phyloP scores from a whole-genome alignment of 1,284 basidiomycete species.

The Leccinum pallidistipes region DNA sequence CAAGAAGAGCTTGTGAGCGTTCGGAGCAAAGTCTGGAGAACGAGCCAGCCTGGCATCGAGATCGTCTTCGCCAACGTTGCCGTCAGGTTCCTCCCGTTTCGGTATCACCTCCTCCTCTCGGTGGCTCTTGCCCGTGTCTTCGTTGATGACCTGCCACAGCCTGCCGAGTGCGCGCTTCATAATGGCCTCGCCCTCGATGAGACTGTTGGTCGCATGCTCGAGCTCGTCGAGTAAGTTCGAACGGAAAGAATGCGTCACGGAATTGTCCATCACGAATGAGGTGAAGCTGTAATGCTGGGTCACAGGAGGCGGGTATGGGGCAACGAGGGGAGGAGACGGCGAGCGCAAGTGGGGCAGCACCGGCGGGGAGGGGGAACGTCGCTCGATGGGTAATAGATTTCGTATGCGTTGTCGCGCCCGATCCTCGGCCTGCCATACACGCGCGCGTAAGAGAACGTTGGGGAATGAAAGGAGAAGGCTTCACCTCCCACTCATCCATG shows the following conservation, averaged over 20 bases:
- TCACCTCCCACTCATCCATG: slow-evolving; percentile 82
- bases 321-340: slow-evolving; percentile 56
- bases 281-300: slow-evolving; percentile 69
- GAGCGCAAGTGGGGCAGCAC: slow-evolving; percentile 58
- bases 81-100: slow-evolving; percentile 67
- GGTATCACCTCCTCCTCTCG: slow-evolving; percentile 48
- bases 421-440: slow-evolving; percentile 61
- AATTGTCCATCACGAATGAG: slow-evolving; percentile 81
- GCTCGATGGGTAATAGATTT: slow-evolving; percentile 56
- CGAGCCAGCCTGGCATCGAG: slow-evolving; percentile 51
- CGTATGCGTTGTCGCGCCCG: slow-evolving; percentile 76
- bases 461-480: slow-evolving; percentile 1
- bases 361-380: slow-evolving; percentile 58
- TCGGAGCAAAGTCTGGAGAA: slow-evolving; percentile 63
- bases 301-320: slow-evolving; percentile 69
- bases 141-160: slow-evolving; percentile 76
- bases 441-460: slow-evolving; percentile 12
- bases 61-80: slow-evolving; percentile 50
- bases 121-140: slow-evolving; percentile 50
- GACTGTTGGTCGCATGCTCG: slow-evolving; percentile 72
- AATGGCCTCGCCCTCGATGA: slow-evolving; percentile 75
- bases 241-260: slow-evolving; percentile 79
- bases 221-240: slow-evolving; percentile 74
- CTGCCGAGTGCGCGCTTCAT: slow-evolving; percentile 71
- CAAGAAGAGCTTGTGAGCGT: slow-evolving; percentile 67